Percentiles rank a stretch among this genome's conserved stretches.
Evolutionary conservation across 495 filamentous ascomycete genomes (phyloP).

Genomic region (Xylaria nigripes): DNA sequence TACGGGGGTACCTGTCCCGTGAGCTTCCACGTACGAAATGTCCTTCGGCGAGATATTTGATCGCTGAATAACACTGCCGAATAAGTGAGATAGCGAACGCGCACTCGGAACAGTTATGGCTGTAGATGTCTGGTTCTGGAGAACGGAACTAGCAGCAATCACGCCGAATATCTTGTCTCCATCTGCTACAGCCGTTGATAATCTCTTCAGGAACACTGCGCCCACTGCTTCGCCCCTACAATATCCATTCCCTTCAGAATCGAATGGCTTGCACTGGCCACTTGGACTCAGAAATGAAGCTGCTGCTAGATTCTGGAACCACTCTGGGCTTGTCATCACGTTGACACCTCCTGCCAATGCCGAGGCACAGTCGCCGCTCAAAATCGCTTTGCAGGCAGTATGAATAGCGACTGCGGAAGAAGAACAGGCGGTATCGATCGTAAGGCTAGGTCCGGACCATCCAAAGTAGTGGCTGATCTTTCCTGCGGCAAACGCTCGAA

Average conservation of each 20-base stretch:
- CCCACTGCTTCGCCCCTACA: constrained; percentile 49
- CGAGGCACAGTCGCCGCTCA: constrained; percentile 32
- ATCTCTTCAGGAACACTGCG: constrained; percentile 43
- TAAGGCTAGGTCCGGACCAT: constrained; percentile 44
- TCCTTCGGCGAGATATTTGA: constrained; percentile 15
- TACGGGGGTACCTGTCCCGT: constrained; percentile 38
- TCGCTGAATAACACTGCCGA: neutral
- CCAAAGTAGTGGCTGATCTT: constrained; percentile 41
- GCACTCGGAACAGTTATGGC: constrained; percentile 34
- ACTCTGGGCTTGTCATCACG: constrained; percentile 16
- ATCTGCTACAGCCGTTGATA: constrained; percentile 38
- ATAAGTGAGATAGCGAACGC: constrained; percentile 24
- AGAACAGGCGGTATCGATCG: constrained; percentile 51
- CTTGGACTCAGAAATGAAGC: constrained; percentile 36
- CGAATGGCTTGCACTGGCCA: constrained; percentile 26
- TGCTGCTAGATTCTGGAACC: constrained; percentile 31
- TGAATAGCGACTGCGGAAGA: constrained; percentile 42
- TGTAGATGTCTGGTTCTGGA: constrained; percentile 33
- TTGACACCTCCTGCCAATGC: constrained; percentile 36
- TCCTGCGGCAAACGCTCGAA: constrained; percentile 24
- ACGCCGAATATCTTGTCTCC: constrained; percentile 45
- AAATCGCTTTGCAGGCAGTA: constrained; percentile 32
- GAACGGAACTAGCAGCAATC: constrained; percentile 41
- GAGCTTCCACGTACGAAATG: constrained; percentile 23
- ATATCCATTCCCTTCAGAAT: constrained; percentile 50